Percentiles rank a stretch among this genome's conserved stretches.
These are phyloP conservation scores for Thoreauomyces humboldtii DNA, from an alignment of 192 early-diverging fungal genomes.

Conservation along the genomic window DNA sequence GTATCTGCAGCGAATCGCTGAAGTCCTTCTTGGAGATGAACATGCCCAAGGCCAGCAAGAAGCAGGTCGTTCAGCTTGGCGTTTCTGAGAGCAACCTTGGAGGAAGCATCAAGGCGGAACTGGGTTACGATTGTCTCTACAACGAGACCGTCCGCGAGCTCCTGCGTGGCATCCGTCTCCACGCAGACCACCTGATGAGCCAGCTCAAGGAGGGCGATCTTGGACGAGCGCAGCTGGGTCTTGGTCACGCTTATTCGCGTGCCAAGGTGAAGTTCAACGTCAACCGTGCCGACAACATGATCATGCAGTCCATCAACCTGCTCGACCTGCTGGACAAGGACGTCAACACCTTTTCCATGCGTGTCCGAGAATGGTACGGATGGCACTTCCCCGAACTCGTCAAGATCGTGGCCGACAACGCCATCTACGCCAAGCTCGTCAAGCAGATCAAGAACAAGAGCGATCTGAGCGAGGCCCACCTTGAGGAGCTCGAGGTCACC, in stretches of 20 bases:
- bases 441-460: conserved; percentile 92
- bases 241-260: conserved; percentile 97
- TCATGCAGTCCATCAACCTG: conserved; percentile 75
- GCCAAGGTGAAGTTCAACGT: conserved; percentile 99
- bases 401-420: conserved; percentile 94
- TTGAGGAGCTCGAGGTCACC: conserved; percentile 80
- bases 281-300: conserved; percentile 94
- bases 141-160: conserved; percentile 86
- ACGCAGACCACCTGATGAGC: conserved; percentile 81
- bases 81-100: conserved; percentile 86
- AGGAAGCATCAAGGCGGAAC: conserved; percentile 71
- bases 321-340: conserved; percentile 99
- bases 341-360: conserved; percentile 97
- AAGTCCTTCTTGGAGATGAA: conserved; percentile 95
- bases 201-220: conserved; percentile 93
- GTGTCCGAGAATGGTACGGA: conserved; percentile 95
- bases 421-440: conserved; percentile 84
- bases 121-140: conserved; percentile 73
- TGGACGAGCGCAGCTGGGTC: conserved; percentile 89
- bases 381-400: conserved; percentile 99
- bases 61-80: conserved; percentile 69
- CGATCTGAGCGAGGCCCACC: conserved; percentile 70
- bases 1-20: conserved; percentile 81
- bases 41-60: conserved; percentile 78
- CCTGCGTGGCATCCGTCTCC: conserved; percentile 90